Base-by-base conservation (phyloP, 148 eudicot species). In the Vaccinium vitisidaea region DNA sequence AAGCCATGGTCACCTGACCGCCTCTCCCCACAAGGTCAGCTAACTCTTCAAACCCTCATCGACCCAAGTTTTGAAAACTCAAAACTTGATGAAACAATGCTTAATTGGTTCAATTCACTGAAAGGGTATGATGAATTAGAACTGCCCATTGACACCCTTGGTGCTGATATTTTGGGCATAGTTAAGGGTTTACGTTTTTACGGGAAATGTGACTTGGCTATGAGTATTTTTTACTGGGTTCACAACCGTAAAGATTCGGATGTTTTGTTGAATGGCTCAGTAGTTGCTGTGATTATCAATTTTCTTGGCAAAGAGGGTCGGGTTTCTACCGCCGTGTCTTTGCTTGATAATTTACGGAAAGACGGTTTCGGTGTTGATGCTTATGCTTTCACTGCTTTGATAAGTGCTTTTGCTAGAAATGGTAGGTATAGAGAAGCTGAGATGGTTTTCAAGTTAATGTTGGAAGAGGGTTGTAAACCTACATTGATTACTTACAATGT, bases 401-500 rank as follows among this genome's bases (percentile, higher is more conserved):
- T 93, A 15, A 89, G 90, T 88, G 94, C 92, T 61, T 96, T 80
- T 89, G 90, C 95, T 59, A 89, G 88, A 63, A 96, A 90, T 84
- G 93, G 94, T 84, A 87, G 93, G 93, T 96, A 91, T 86, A 90
- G 95, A 63, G 98, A 96, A 75, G 99, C 99, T 5, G 89, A 92
- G 49, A 84, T 78, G 81, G 91, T 96, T 21, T 94, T 92, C 83
- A 86, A 85, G 87, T 86, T 89, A 83, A 96, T 96, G 99, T 94
- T 89, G 85, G 97, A 94, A 80, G 97, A 92, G 80, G 99, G 97
- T 32, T 93, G 95, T 87, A 87, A 87, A 25, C 98, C 99, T 50
- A 92, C 93, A 85, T 92, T 94, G 89, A 86, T 96, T n/a, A 96
- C 97, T 76, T 96, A 94, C 86, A 94, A 94, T 92, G 94, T 92